Evolutionary conservation across 2,329 filamentous ascomycete genomes (phyloP).

Genomic region (Cladosporium velox): DNA sequence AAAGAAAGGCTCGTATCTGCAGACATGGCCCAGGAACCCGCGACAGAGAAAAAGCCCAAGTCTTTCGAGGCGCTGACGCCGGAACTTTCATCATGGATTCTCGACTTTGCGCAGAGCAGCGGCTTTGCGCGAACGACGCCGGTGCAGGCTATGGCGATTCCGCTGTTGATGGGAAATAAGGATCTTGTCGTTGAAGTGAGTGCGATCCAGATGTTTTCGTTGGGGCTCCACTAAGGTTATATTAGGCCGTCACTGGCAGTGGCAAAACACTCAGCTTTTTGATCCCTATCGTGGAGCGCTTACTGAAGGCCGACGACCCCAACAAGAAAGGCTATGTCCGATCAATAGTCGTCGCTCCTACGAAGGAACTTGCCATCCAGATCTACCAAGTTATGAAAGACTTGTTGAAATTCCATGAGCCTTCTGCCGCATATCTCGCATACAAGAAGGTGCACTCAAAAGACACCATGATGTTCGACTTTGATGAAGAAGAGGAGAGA

Average conservation of each 20-base stretch:
- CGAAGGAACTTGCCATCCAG: conserved; percentile 85
- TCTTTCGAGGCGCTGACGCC: conserved; percentile 71
- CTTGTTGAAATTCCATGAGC: conserved; percentile 77
- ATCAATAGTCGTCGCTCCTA: conserved; percentile 90
- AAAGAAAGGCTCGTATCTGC: background rate
- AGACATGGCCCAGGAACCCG: conserved; percentile 28
- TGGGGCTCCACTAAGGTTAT: background rate
- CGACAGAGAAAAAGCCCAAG: conserved; percentile 45
- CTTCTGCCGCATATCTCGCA: conserved; percentile 70
- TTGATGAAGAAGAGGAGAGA: conserved; percentile 43
- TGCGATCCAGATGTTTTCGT: no score
- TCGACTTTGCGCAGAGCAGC: conserved; percentile 81
- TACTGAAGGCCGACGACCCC: conserved; percentile 77
- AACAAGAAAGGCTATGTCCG: conserved; percentile 88
- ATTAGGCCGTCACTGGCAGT: conserved; percentile 79
- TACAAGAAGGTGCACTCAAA: conserved; percentile 39
- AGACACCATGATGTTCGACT: conserved; percentile 39
- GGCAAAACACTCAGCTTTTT: conserved; percentile 88
- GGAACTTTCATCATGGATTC: conserved; percentile 76
- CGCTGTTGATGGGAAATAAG: conserved; percentile 84
- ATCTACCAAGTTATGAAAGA: conserved; percentile 80
- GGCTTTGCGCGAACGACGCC: conserved; percentile 87
- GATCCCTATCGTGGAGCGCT: conserved; percentile 78
- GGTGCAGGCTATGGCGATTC: conserved; percentile 89
- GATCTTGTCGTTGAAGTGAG: conserved; percentile 83